Base-by-base conservation (phyloP, 352 stramenopile species). In the Phytophthora capsici region DNA sequence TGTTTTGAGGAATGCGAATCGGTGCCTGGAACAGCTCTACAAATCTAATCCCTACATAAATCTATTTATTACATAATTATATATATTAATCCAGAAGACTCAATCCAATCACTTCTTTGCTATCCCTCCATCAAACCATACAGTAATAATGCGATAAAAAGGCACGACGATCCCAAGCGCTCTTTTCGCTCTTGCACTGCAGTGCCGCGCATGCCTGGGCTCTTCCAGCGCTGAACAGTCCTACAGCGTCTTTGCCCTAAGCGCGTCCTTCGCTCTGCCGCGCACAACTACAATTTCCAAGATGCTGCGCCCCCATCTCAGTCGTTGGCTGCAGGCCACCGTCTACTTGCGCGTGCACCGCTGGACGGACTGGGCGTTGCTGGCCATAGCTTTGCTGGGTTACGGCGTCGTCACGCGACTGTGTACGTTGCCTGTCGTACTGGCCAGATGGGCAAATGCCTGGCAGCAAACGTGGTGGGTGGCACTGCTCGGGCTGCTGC, bases 381-480 rank as follows among this genome's bases (percentile, higher is more conserved):
- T 85, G 25, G 37, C 40, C 0, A 13, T 23, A 1, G 58, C 61
- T 6, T 69, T 84, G 16, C 46, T 85, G n/a, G 8, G 63, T 30
- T 75, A 85, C 50, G 75, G 79, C 16, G 10, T 66, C 34, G 23
- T 70, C 20, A 67, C 80, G 44, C 75, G 79, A 12, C 36, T 69
- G 23, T 57, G 73, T 16, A 66, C 73, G 34, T 23, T 72, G 4
- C 40, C 57, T 0, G 57, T 69, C 16, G 44, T 85, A 23, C 54
- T 85, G 23, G 34, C 43, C 55, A 88, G 86, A 57, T 88, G 82
- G 82, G 82, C 71, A 28, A 86, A 78, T 44, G 71, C 77, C n/a
- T 76, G 73, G 65, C 79, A 88, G 26, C 70, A 69, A 14, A 73
- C 58, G 22, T 78, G 63, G 63, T 66, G 43, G 57, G 44, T 84